Evolutionary conservation across 176 grass and related monocot species (phyloP).

Genomic region (Musa schizocarpa): DNA sequence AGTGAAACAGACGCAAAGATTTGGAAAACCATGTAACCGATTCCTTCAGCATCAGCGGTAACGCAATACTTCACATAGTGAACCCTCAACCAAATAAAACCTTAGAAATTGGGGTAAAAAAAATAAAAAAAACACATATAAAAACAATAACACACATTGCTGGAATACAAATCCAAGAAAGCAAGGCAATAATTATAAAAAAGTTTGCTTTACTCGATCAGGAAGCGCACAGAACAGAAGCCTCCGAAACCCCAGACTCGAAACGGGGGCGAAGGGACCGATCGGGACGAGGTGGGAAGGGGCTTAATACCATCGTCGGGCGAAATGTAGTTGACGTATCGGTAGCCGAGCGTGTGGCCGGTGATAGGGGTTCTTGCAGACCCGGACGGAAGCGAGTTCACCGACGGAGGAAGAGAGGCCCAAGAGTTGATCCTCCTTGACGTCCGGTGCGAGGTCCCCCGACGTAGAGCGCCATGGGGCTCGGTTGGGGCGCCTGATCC

Average conservation of each 20-base stretch:
- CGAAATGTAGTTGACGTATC: slow-evolving; percentile 57
- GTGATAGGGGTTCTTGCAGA: slow-evolving; percentile 49
- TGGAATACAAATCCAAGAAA: background rate
- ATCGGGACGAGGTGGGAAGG: no score
- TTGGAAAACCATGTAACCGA: no score
- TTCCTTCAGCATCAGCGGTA: background rate
- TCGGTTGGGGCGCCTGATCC: slow-evolving; percentile 5
- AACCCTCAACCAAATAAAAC: background rate
- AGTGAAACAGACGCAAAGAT: no score
- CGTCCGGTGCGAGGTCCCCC: slow-evolving; percentile 45
- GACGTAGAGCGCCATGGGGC: slow-evolving; percentile 39
- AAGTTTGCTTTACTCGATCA: no score
- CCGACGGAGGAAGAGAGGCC: slow-evolving; percentile 40
- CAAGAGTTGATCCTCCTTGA: slow-evolving; percentile 35
- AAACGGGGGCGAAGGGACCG: no score
- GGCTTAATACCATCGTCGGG: slow-evolving; percentile 32
- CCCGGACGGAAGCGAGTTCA: slow-evolving; percentile 39
- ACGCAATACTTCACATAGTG: no score
- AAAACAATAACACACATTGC: no score
- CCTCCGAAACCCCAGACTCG: no score
- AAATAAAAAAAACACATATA: no score
- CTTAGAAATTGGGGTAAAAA: background rate
- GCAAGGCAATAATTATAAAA: background rate
- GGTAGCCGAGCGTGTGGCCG: slow-evolving; percentile 38
- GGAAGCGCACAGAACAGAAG: no score